Base-by-base conservation (phyloP, 1,284 basidiomycete species). In the Blastosporella zonata region DNA sequence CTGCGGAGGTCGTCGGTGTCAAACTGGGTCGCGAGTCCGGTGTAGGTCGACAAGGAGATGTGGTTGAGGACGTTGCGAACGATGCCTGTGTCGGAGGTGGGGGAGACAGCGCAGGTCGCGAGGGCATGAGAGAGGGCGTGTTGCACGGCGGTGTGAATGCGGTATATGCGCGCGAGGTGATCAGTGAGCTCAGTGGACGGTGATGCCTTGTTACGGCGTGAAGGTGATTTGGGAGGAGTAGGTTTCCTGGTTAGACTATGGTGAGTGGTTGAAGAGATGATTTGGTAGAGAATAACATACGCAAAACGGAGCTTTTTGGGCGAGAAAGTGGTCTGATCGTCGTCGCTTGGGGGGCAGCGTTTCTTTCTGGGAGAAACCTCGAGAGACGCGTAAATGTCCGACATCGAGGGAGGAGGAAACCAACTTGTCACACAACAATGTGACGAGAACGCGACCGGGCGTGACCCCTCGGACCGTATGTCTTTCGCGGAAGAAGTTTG, bases 71-170 rank as follows among this genome's bases (percentile, higher is more conserved):
- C 86, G 62, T 85, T 88, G 49, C 79, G 78, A 6, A 90, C 75
- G 53, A 84, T 69, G 42, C 87, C 86, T 1, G 82, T 86, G 57
- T 89, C 85, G 6, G 84, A 76, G 6, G 80, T 77, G 2, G 88
- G 87, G n/a, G 87, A 82, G 18, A 85, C 78, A 23, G 86, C 84
- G 54, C 79, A 86, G 6, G 88, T 87, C 3, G 89, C 89, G 29
- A 91, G 77, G 5, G 87, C 86, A 67, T 90, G 87, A 1, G 89
- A 88, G 49, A 91, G 73, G 40, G 88, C 87, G 60, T 85, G 84
- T 58, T 89, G 85, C 28, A 91, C 69, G 12, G 81, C 78, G 22
- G 77, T 81, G 57, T 90, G 82, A 46, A 84, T 73, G 49, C 66
- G 72, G 55, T 73, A 70, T 40, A 90, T 74, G 40, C 84, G 82